Conservation (phyloP, 768 basidiomycete species). For the Dendrothele bispora region DNA sequence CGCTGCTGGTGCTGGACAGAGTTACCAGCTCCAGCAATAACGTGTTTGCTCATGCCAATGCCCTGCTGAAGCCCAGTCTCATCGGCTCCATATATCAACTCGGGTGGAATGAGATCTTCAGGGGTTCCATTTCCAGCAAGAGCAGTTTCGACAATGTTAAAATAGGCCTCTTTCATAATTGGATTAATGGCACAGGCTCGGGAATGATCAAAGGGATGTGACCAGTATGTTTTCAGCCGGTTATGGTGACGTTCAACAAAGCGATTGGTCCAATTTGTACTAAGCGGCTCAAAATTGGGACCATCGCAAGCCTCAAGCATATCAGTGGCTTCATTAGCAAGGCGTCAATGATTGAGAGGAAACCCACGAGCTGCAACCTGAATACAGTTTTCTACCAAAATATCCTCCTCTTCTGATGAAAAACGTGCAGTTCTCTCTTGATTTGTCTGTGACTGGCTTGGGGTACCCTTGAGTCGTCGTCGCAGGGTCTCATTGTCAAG, state of each 20-base stretch:
- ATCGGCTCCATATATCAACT: slow-evolving; percentile 14
- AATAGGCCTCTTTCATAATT: not conserved
- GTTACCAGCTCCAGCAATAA: slow-evolving; percentile 7
- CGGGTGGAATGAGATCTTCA: too few relatives aligned
- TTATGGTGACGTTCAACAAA: not conserved
- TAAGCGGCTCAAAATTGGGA: not conserved
- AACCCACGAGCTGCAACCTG: not conserved
- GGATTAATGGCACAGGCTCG: slow-evolving; percentile 4
- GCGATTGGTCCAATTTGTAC: not conserved
- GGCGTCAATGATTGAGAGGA: not conserved
- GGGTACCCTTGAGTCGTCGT: not conserved
- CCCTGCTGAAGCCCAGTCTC: slow-evolving; percentile 14
- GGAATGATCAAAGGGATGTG: not conserved
- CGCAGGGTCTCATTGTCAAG: not conserved
- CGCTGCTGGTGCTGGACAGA: slow-evolving; percentile 14
- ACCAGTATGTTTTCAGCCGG: slow-evolving; percentile 1
- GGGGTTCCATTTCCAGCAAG: not conserved
- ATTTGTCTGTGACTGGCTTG: not conserved
- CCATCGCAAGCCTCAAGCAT: not conserved
- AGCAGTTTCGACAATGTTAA: not conserved
- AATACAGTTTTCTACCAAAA: not conserved
- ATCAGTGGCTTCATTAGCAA: not conserved
- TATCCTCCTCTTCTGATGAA: not conserved
- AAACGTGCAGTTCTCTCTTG: not conserved
- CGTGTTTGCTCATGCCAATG: slow-evolving; percentile 3